These are phyloP conservation scores for Aspergillus calidoustus DNA, from an alignment of 2,329 filamentous ascomycete genomes.

Conservation along the genomic window DNA sequence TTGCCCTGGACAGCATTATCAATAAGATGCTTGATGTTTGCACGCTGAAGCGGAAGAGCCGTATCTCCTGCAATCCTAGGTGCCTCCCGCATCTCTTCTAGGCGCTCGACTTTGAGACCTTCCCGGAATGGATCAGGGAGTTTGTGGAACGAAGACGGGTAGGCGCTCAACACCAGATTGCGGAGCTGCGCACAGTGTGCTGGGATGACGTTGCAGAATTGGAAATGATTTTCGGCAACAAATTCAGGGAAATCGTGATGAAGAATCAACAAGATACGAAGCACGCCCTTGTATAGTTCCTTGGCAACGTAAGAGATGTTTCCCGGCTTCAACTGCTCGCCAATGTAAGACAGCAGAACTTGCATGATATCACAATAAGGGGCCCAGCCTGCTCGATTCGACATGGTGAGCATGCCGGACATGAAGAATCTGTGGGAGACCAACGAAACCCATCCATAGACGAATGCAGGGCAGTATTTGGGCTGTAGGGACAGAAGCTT, in stretches of 20 bases:
- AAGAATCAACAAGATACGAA: slow-evolving; percentile 81
- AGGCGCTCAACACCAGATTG: slow-evolving; percentile 84
- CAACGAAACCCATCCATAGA: slow-evolving; percentile 82
- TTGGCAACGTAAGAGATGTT: slow-evolving; percentile 72
- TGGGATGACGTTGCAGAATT: slow-evolving; percentile 79
- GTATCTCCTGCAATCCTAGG: slow-evolving; percentile 70
- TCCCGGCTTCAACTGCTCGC: slow-evolving; percentile 76
- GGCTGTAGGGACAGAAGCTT: slow-evolving; percentile 77
- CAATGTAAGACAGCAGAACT: slow-evolving; percentile 73
- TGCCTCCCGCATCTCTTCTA: slow-evolving; percentile 73
- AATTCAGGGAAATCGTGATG: slow-evolving; percentile 97
- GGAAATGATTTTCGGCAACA: slow-evolving; percentile 81
- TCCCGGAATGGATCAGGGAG: slow-evolving; percentile 74
- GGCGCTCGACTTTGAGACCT: slow-evolving; percentile 74
- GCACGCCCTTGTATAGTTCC: slow-evolving; percentile 80
- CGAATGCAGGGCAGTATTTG: slow-evolving; percentile 76
- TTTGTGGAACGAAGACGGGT: slow-evolving; percentile 70
- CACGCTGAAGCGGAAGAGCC: slow-evolving; percentile 50
- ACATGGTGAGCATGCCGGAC: slow-evolving; percentile 72
- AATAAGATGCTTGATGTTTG: slow-evolving; percentile 58
- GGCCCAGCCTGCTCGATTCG: slow-evolving; percentile 73
- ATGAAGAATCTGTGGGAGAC: slow-evolving; percentile 85
- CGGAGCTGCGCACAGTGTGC: slow-evolving; percentile 84
- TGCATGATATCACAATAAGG: slow-evolving; percentile 75
- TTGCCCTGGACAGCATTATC: slow-evolving; percentile 60